These are phyloP conservation scores for Typha latifolia DNA, from an alignment of 176 grass and related monocot species.

Conservation along the genomic window DNA sequence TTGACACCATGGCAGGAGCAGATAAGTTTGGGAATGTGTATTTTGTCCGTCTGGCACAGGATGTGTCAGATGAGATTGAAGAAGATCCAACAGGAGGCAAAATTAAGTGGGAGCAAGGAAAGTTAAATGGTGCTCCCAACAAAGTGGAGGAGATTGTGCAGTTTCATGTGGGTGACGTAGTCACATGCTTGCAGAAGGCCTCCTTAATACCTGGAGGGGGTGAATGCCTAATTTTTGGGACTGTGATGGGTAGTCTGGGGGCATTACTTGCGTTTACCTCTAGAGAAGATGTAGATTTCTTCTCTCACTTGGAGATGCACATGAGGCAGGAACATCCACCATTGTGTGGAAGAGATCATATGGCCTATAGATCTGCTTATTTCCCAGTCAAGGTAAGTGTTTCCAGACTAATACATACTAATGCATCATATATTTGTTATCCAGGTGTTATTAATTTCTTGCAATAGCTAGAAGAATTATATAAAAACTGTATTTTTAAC, in stretches of 20 bases:
- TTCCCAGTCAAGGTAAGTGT: constrained; percentile 93
- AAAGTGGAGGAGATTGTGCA: constrained; percentile 99
- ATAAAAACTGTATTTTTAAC: neutral
- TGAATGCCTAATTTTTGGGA: constrained; percentile 91
- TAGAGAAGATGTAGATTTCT: constrained; percentile 98
- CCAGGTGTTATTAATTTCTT: neutral
- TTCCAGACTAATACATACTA: neutral
- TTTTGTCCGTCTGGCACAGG: constrained; percentile 87
- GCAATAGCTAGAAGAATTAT: neutral
- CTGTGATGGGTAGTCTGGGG: constrained; percentile 89
- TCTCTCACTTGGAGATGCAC: constrained; percentile 99
- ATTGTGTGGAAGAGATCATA: constrained; percentile 96
- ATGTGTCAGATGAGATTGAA: constrained; percentile 96
- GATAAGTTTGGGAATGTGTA: constrained; percentile 99
- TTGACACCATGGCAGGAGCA: constrained; percentile 93
- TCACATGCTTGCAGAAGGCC: constrained; percentile 92
- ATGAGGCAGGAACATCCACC: constrained; percentile 96
- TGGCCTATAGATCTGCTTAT: constrained; percentile 89
- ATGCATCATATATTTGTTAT: neutral
- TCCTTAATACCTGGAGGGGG: constrained; percentile 90
- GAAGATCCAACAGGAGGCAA: constrained; percentile 96
- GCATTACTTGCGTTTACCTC: constrained; percentile 92
- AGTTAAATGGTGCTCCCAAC: constrained; percentile 91
- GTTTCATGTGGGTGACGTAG: constrained; percentile 96
- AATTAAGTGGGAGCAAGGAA: constrained; percentile 98